Base-by-base conservation (phyloP, 352 stramenopile genomes). In the Phytophthora nicotianae region DNA sequence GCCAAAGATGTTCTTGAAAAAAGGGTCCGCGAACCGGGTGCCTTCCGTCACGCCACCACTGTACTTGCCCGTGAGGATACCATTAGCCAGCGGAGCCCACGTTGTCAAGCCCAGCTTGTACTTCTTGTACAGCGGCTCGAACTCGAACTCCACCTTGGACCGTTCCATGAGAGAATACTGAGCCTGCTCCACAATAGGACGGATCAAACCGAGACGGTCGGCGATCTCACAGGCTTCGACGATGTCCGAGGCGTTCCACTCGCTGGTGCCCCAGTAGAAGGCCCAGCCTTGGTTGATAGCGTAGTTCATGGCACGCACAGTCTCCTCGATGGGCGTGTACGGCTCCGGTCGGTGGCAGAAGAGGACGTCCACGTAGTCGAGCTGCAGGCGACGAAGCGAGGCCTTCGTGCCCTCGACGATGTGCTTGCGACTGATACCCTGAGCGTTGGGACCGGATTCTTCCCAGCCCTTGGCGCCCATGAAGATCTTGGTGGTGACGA, bases 51-150 rank as follows among this genome's bases (percentile, higher is more conserved):
- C 70, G 19, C 62, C 75, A 23, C 62, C 56, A 53, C 65, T 71
- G 71, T 90, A 89, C 62, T 90, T 91, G 60, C 74, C 76, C 35
- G 82, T 87, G 33, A 91, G 68, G 7, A 90, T 57, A 7, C 81
- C 80, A 29, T 72, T 75, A 8, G 74, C 75, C 5, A 89, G 58
- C 4, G 60, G 60, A 10, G 43, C 26, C 43, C 46, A 63, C 53
- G 60, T 63, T 27, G 76, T 87, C 26, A 75, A 55, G 20, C 67
- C 77, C 16, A 65, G 38, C 38, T 65, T 65, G 57, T 65, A 65
- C 40, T 58, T 58, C 27, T 65, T 52, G 38, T 65, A 89, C 20
- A 89, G 66, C 7, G 62, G 56, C 26, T 38, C 55, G 66, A 80
- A 85, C 59, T 88, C 75, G 45, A 73, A 74, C 57, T 89, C 78